Base-by-base conservation (phyloP, 2,329 filamentous ascomycete species). In the Botrytis medusae region DNA sequence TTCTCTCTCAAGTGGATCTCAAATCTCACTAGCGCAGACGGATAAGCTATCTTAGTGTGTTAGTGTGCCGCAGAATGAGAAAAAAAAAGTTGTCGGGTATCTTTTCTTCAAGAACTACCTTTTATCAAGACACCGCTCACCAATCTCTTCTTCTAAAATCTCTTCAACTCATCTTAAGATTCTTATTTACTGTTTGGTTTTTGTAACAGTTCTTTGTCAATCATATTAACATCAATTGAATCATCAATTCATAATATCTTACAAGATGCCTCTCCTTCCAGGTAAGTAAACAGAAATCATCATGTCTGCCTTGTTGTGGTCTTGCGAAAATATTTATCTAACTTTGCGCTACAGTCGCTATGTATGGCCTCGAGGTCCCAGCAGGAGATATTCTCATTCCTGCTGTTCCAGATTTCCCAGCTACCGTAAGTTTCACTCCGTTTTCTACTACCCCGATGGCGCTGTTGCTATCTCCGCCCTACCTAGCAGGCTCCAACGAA, bases 351-450 rank as follows among this genome's bases (percentile, higher is more conserved):
- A 72, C 74, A 81, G 92, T 96, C 83, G 93, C 93, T 83, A 88
- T 98, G 82, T 99, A 96, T 83, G 94, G 95, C 84, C 92, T 98
- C 79, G 91, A 94, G 87, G 93, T 98, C 84, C 94, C 94, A 79
- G 88, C 93, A 79, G 93, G 92, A 81, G 93, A 93, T 84, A 86
- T 94, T 82, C 86, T 96, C 83, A 90, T 98, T 79, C 92, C 93
- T 77, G 94, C 93, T 73, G 86, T 90, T 76, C 87, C 91, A 76
- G 91, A 95, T 78, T 91, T 95, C 80, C 93, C 93, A 81, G 93
- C 94, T 75, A 93, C 93, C 83, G 94, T 97, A 87, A 87, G 92
- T 89, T 54, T 51, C 63, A 57, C 5, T 37, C 64, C 48, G 9
- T 32, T 46, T 37, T 29, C 29, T n/a, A 54, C 61, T 14, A 60